These are phyloP conservation scores for Endoconidiophora polonica DNA, from an alignment of 2,329 filamentous ascomycete species.

Conservation along the genomic window DNA sequence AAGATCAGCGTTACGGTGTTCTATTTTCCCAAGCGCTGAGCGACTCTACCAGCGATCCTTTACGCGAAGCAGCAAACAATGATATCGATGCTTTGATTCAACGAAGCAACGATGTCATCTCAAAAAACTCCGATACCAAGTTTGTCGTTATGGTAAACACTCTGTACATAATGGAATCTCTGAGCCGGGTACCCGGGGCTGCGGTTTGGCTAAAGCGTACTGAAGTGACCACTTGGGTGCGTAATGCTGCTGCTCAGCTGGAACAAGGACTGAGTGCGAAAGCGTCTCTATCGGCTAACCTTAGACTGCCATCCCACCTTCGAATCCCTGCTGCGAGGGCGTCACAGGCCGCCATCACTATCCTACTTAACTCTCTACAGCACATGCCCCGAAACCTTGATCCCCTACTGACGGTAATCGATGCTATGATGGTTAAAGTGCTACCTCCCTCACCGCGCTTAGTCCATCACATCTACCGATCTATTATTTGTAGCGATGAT, in stretches of 20 bases:
- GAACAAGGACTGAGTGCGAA: slow-evolving; percentile 32
- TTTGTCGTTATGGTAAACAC: slow-evolving; percentile 64
- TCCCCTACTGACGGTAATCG: slow-evolving; percentile 68
- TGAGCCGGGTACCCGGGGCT: slow-evolving; percentile 49
- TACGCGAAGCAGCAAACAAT: slow-evolving; percentile 58
- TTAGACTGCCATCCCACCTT: slow-evolving; percentile 53
- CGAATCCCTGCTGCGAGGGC: slow-evolving; percentile 56
- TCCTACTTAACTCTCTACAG: slow-evolving; percentile 66
- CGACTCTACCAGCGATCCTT: slow-evolving; percentile 53
- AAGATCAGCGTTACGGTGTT: slow-evolving; percentile 74
- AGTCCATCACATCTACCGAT: slow-evolving; percentile 66
- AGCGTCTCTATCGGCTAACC: slow-evolving; percentile 41
- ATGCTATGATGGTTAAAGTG: slow-evolving; percentile 67
- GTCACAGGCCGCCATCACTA: slow-evolving; percentile 64
- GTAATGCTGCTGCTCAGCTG: slow-evolving; percentile 56
- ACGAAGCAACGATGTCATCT: slow-evolving; percentile 44
- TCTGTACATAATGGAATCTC: slow-evolving; percentile 67
- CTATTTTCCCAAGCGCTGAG: slow-evolving; percentile 78
- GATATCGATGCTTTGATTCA: slow-evolving; percentile 58
- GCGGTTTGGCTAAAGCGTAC: slow-evolving; percentile 57
- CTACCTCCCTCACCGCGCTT: slow-evolving; percentile 62
- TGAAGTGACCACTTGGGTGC: slow-evolving; percentile 43
- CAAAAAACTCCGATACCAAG: slow-evolving; percentile 51
- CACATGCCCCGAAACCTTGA: slow-evolving; percentile 63
- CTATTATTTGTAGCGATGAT: slow-evolving; percentile 70